These are phyloP conservation scores for Strigomonas culicis DNA, from an alignment of 208 protist species.

Conservation along the genomic window DNA sequence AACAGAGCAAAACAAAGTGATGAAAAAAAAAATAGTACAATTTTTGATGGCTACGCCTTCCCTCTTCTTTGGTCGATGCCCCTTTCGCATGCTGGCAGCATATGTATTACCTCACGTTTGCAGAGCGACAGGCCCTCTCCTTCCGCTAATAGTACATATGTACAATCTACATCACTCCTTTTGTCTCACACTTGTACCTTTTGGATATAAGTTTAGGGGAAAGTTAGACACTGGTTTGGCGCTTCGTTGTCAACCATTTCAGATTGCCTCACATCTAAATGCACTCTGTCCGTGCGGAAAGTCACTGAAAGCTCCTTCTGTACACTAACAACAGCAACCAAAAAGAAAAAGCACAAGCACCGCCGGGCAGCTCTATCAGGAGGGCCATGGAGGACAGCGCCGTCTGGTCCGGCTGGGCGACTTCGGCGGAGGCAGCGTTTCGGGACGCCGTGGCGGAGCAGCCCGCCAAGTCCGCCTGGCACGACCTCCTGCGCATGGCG, in stretches of 20 bases:
- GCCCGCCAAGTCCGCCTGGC: not conserved
- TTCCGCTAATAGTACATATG: not conserved
- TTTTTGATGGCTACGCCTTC: not conserved
- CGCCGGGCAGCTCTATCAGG: no score
- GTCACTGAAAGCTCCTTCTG: no score
- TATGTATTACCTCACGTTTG: no score
- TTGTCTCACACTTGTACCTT: not conserved
- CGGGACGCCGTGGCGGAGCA: not conserved
- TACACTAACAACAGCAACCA: no score
- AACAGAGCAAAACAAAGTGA: not conserved
- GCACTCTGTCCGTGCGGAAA: no score
- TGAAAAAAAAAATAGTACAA: not conserved
- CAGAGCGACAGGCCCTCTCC: not conserved
- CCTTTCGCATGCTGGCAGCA: not conserved
- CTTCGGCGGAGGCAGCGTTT: conserved; percentile 8
- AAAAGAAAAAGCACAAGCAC: no score
- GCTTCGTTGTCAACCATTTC: no score
- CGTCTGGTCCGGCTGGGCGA: no score
- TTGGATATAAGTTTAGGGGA: not conserved
- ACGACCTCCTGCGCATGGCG: not conserved
- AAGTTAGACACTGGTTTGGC: no score
- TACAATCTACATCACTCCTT: not conserved
- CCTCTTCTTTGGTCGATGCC: not conserved
- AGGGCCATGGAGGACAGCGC: no score
- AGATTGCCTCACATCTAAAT: no score